Conservation (phyloP, 352 stramenopile species). For the Phytophthora uliginosa region DNA sequence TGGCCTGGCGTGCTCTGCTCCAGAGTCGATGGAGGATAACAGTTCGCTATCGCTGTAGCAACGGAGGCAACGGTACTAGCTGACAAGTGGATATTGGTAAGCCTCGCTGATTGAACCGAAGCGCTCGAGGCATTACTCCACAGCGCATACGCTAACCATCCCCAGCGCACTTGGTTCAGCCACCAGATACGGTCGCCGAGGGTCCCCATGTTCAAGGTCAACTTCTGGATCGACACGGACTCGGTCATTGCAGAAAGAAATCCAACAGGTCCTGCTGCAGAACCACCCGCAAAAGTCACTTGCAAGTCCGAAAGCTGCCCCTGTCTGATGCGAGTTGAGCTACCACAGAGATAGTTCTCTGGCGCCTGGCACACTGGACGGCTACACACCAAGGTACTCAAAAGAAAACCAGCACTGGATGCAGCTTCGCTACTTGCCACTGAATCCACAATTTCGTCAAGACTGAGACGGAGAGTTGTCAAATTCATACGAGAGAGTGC, state of each 20-base stretch:
- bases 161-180: neutral
- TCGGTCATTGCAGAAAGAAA: neutral
- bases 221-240: neutral
- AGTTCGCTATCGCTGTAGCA: neutral
- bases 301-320: neutral
- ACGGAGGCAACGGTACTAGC: neutral
- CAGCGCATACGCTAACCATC: neutral
- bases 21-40: constrained; percentile 14
- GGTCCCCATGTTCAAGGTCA: constrained; percentile 3
- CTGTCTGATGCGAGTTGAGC: neutral
- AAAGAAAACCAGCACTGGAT: neutral
- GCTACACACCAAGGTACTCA: constrained; percentile 13
- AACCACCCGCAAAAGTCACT: neutral
- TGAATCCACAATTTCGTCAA: constrained; percentile 12
- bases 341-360: neutral
- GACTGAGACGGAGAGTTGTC: constrained; percentile 8
- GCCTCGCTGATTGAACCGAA: neutral
- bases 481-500: constrained; percentile 22
- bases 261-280: neutral
- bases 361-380: neutral
- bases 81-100: constrained; percentile 23
- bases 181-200: constrained; percentile 5
- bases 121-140: neutral
- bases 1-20: neutral
- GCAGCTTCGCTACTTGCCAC: neutral